Evolutionary conservation across 1,139 yeast genomes (phyloP).

Genomic region (Hanseniaspora uvarum): DNA sequence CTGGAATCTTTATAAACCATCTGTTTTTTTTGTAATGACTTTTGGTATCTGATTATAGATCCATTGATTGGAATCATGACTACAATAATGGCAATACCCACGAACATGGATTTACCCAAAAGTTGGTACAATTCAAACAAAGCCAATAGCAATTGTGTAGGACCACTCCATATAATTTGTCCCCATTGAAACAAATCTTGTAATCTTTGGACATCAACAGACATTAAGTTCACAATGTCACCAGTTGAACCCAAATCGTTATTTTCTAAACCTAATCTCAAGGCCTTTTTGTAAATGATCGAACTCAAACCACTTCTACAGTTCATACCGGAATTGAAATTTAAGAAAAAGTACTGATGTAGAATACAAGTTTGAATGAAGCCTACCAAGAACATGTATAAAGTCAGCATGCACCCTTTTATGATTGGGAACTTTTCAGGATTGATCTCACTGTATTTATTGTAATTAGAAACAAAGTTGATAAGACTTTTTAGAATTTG

Average conservation of each 20-base stretch:
- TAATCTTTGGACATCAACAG: conserved; percentile 89
- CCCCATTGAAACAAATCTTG: conserved; percentile 84
- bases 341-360: conserved; percentile 87
- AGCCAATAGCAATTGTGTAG: conserved; percentile 80
- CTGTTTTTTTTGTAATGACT: conserved; percentile 63
- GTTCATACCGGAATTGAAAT: conserved; percentile 84
- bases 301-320: conserved; percentile 72
- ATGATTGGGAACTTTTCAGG: conserved; percentile 43
- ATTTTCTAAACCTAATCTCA: conserved; percentile 75
- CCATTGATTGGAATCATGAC: conserved; percentile 82
- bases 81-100: conserved; percentile 77
- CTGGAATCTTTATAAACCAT: conserved; percentile 61
- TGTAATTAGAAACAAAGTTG: conserved; percentile 70
- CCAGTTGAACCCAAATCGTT: conserved; percentile 78
- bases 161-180: conserved; percentile 91
- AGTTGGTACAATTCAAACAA: conserved; percentile 62
- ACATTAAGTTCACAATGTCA: conserved; percentile 92
- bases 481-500: conserved; percentile 69
- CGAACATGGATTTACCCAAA: conserved; percentile 91
- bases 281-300: conserved; percentile 67
- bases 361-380: conserved; percentile 71
- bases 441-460: conserved; percentile 28
- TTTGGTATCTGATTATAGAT: conserved; percentile 60
- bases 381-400: conserved; percentile 74
- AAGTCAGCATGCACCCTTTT: conserved; percentile 73